Conservation (phyloP, 1,284 basidiomycete species). For the Pseudozyma flocculosa region DNA sequence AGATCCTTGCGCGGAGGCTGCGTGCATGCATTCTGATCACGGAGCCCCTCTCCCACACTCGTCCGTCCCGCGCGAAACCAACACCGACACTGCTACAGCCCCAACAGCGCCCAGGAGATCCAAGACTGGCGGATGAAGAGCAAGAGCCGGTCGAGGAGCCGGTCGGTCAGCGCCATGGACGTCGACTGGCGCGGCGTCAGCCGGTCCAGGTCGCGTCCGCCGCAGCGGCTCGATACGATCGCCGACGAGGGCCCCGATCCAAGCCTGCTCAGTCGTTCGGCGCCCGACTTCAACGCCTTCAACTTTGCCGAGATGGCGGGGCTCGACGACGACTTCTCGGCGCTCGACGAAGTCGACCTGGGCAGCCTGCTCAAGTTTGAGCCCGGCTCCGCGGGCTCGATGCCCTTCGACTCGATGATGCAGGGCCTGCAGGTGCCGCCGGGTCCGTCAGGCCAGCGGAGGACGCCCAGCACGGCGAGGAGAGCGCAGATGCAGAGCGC, state of each 20-base stretch:
- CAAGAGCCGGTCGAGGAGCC: conserved; percentile 60
- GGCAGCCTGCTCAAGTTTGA: conserved; percentile 17
- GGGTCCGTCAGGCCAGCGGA: conserved; percentile 13
- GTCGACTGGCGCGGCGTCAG: conserved; percentile 96
- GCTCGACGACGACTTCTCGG: conserved; percentile 20
- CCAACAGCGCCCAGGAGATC: conserved; percentile 33
- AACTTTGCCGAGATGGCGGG: conserved; percentile 36
- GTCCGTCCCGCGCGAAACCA: no score
- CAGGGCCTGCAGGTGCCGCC: conserved; percentile 1
- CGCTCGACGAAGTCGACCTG: conserved; percentile 30
- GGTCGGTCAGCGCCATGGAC: conserved; percentile 71
- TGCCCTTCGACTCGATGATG: neutral
- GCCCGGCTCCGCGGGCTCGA: neutral
- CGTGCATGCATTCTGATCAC: no score
- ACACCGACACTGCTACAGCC: no score
- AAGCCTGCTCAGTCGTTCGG: conserved; percentile 35
- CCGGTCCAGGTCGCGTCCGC: conserved; percentile 84
- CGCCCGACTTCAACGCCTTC: conserved; percentile 30
- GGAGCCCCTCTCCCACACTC: no score
- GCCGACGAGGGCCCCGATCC: conserved; percentile 32
- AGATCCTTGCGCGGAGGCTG: no score
- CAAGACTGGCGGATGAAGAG: conserved; percentile 57
- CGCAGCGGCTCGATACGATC: conserved; percentile 56
- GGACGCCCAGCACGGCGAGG: conserved; percentile 21
- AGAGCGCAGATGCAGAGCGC: conserved; percentile 43